These are phyloP conservation scores for Fusarium buharicum DNA, from an alignment of 2,329 filamentous ascomycete species.

Conservation along the genomic window DNA sequence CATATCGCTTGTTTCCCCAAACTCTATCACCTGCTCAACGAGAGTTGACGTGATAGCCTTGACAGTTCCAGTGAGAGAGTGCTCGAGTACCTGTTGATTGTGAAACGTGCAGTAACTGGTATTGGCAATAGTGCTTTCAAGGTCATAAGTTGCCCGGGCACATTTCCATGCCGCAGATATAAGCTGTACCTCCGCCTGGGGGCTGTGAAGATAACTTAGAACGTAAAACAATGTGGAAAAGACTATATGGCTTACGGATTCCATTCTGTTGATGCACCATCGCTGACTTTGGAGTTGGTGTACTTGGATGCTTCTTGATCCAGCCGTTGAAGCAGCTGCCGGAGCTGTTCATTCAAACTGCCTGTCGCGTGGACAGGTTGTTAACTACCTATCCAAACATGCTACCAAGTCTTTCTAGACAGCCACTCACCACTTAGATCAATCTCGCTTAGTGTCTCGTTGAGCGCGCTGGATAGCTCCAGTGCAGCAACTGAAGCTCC, in stretches of 20 bases:
- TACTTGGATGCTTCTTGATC: conserved; percentile 40
- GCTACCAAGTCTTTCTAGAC: background rate
- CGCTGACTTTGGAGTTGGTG: conserved; percentile 31
- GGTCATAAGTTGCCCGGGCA: conserved; percentile 27
- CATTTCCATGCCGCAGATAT: conserved; percentile 39
- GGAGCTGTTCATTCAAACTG: conserved; percentile 22
- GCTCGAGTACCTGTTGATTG: conserved; percentile 12
- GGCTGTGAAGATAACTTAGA: conserved; percentile 9
- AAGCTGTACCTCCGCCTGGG: conserved; percentile 26
- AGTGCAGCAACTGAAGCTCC: conserved; percentile 26
- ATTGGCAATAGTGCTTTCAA: conserved; percentile 11
- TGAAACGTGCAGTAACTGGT: conserved; percentile 22
- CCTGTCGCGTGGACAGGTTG: background rate
- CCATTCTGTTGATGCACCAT: conserved; percentile 30
- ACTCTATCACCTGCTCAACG: background rate
- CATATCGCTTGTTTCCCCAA: background rate
- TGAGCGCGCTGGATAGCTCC: conserved; percentile 20
- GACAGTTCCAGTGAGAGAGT: conserved; percentile 27
- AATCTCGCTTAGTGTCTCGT: conserved; percentile 21
- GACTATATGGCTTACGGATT: conserved; percentile 15
- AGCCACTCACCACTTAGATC: conserved; percentile 11
- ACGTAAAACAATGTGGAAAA: background rate
- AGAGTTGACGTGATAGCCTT: conserved; percentile 34
- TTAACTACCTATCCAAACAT: background rate
- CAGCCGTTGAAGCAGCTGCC: conserved; percentile 32